These are phyloP conservation scores for Pholiota conissans DNA, from an alignment of 768 basidiomycete species.

Conservation along the genomic window DNA sequence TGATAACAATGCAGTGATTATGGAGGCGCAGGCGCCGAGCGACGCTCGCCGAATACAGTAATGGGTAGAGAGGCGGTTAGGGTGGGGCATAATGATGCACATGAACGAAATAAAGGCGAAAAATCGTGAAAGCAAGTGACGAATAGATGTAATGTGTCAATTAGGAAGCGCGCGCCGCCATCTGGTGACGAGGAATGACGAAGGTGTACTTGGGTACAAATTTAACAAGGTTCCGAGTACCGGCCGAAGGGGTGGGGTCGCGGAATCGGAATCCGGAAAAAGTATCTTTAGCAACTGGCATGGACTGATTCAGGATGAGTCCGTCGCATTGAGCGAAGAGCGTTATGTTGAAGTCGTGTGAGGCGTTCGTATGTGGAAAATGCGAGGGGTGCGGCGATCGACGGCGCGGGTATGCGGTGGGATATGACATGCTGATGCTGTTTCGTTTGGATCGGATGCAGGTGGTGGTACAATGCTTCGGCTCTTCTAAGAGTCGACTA, in stretches of 20 bases:
- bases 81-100: conserved; percentile 3
- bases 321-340: not conserved
- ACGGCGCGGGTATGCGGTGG: conserved; percentile 27
- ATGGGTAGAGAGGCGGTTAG: too few relatives aligned
- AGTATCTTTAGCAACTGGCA: not conserved
- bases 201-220: not conserved
- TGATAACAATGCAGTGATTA: conserved; percentile 22
- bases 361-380: conserved; percentile 11
- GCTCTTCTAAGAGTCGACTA: conserved; percentile 12
- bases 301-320: not conserved
- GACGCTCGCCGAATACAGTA: conserved; percentile 10
- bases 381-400: conserved; percentile 24
- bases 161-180: too few relatives aligned
- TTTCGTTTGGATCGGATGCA: conserved; percentile 8
- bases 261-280: not conserved
- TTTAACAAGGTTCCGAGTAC: conserved; percentile 5
- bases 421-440: not conserved
- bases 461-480: conserved; percentile 21
- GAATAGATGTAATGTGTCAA: too few relatives aligned
- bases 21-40: conserved; percentile 3
- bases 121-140: not conserved
- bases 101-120: conserved; percentile 6
- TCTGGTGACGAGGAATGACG: conserved; percentile 2
- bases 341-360: conserved; percentile 9
- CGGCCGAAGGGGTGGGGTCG: conserved; percentile 8